phyloP scores from a whole-genome alignment of 768 basidiomycete genomes.

The Saitozyma podzolica region DNA sequence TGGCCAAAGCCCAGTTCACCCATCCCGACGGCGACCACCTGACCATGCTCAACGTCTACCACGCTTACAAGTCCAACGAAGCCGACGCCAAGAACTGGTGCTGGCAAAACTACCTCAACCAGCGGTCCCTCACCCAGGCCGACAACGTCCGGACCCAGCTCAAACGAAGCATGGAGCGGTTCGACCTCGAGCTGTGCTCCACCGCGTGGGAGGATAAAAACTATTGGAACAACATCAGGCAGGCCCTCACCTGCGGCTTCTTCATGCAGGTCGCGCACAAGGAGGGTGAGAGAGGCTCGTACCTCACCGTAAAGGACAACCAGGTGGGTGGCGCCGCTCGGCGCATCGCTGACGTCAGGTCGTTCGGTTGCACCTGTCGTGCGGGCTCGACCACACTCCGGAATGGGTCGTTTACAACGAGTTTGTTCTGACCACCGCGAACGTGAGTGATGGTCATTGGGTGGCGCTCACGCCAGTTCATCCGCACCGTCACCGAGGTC shows the following conservation, averaged over 20 bases:
- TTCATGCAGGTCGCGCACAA: slow-evolving; percentile 98
- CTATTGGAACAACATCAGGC: slow-evolving; percentile 71
- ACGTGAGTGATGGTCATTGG: slow-evolving; percentile 40
- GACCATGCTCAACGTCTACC: slow-evolving; percentile 91
- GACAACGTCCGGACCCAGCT: slow-evolving; percentile 91
- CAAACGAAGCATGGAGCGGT: slow-evolving; percentile 85
- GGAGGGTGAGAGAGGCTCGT: slow-evolving; percentile 82
- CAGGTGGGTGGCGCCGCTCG: slow-evolving; percentile 60
- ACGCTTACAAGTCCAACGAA: slow-evolving; percentile 78
- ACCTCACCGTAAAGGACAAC: slow-evolving; percentile 91
- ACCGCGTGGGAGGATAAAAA: slow-evolving; percentile 66
- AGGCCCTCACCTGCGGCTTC: slow-evolving; percentile 85
- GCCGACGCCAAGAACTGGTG: slow-evolving; percentile 78
- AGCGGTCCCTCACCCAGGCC: slow-evolving; percentile 79
- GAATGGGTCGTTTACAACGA: slow-evolving; percentile 94
- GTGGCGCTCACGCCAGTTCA: slow-evolving; percentile 58
- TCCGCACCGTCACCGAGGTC: slow-evolving; percentile 87
- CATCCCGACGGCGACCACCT: slow-evolving; percentile 97
- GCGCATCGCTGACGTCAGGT: slow-evolving; percentile 53
- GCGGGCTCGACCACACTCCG: slow-evolving; percentile 79
- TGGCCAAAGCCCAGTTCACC: slow-evolving; percentile 80
- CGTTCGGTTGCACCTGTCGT: slow-evolving; percentile 79
- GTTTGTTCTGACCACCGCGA: slow-evolving; percentile 81
- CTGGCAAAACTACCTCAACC: slow-evolving; percentile 84
- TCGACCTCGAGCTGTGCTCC: slow-evolving; percentile 73